These are phyloP conservation scores for Avena atlantica DNA, from an alignment of 176 grass and related monocot genomes.

Conservation along the genomic window DNA sequence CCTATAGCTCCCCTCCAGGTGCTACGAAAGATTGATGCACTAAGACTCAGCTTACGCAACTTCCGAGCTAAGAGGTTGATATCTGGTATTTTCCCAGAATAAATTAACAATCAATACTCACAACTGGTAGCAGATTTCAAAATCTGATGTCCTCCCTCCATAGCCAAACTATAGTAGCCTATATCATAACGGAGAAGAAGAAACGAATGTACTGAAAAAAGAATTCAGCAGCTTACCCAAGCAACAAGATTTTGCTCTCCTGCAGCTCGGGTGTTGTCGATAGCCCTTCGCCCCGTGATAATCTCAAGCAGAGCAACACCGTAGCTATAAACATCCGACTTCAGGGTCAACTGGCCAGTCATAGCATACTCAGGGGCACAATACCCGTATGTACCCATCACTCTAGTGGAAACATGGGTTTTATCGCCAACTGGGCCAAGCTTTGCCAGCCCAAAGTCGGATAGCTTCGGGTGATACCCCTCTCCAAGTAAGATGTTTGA, in stretches of 20 bases:
- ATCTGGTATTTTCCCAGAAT: conserved; percentile 34
- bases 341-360: conserved; percentile 63
- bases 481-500: conserved; percentile 69
- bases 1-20: conserved; percentile 28
- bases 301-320: conserved; percentile 67
- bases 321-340: conserved; percentile 69
- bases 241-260: conserved; percentile 75
- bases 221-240: conserved; percentile 46
- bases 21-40: conserved; percentile 28
- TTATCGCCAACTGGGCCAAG: conserved; percentile 65
- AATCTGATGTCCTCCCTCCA: neutral
- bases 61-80: conserved; percentile 29
- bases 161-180: neutral
- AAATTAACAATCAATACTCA: conserved; percentile 14
- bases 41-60: conserved; percentile 22
- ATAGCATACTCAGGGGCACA: conserved; percentile 72
- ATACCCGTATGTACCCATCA: conserved; percentile 76
- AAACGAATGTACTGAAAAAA: neutral
- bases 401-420: conserved; percentile 69
- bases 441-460: conserved; percentile 70
- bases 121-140: neutral
- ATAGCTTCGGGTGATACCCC: conserved; percentile 60
- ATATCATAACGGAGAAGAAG: neutral
- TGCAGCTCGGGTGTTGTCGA: conserved; percentile 54
- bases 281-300: conserved; percentile 62